Conservation (phyloP, 345 rosid species). For the Lagerstroemia speciosa region DNA sequence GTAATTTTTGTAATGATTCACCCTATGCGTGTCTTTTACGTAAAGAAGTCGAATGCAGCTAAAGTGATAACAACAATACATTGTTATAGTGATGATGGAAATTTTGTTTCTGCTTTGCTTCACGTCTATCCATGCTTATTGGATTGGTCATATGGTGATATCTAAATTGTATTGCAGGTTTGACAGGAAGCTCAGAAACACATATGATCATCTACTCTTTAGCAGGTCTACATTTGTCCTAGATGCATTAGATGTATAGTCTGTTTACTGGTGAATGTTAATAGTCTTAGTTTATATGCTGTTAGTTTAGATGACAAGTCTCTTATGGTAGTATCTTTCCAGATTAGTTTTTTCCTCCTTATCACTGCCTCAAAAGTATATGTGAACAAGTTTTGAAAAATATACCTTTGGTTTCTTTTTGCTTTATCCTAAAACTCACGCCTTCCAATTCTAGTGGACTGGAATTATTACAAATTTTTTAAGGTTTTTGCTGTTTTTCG, state of each 20-base stretch:
- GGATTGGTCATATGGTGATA: not conserved
- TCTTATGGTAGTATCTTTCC: not conserved
- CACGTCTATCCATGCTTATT: not conserved
- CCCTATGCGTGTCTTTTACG: not conserved
- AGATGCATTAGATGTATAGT: not conserved
- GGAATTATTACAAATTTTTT: not conserved
- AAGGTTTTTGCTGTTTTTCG: not conserved
- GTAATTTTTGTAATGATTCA: not conserved
- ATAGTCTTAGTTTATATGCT: not conserved
- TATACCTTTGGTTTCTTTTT: not conserved
- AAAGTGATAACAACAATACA: not conserved
- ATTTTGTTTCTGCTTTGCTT: not conserved
- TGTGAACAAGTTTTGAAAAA: not conserved
- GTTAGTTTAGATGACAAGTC: too few relatives aligned
- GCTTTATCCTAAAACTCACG: not conserved
- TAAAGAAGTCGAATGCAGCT: not conserved
- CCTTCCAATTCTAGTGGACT: not conserved
- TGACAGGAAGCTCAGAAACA: slow-evolving; percentile 80
- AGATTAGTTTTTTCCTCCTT: not conserved
- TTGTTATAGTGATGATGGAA: not conserved
- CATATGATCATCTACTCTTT: slow-evolving; percentile 84
- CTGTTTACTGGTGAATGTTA: not conserved
- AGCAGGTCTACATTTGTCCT: slow-evolving; percentile 55
- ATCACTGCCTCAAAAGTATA: not conserved
- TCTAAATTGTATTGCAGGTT: slow-evolving; percentile 49